A percentile compares a stretch with the other conserved stretches of the same genome.
These are phyloP conservation scores for Anaeromyces robustus DNA, from an alignment of 192 early-diverging fungal genomes.

Conservation along the genomic window DNA sequence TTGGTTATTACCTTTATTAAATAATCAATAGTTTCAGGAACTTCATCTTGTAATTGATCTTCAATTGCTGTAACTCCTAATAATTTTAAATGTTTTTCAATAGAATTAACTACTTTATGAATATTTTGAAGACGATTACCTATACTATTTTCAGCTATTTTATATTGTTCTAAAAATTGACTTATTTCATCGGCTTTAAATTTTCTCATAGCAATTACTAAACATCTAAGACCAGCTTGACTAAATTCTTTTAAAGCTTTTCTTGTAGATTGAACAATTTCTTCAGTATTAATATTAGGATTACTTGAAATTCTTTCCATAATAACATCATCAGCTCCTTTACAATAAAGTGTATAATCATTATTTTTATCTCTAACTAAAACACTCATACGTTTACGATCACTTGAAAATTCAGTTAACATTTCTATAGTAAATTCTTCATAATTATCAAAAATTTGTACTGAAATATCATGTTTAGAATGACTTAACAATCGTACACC, in stretches of 20 bases:
- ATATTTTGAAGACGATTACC: constrained; percentile 43
- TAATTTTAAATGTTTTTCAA: constrained; percentile 28
- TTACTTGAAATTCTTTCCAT: constrained; percentile 56
- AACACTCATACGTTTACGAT: constrained; percentile 90
- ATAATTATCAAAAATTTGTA: background rate
- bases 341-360: constrained; percentile 63
- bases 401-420: constrained; percentile 66
- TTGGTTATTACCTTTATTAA: constrained; percentile 12
- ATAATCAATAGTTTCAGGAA: constrained; percentile 46
- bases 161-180: background rate
- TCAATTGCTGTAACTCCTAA: constrained; percentile 43
- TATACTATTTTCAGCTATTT: background rate
- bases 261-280: constrained; percentile 46
- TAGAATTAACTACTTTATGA: constrained; percentile 16
- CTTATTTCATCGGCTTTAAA: background rate
- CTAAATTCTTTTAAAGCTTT: constrained; percentile 75
- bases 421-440: background rate
- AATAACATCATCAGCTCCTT: constrained; percentile 89
- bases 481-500: background rate
- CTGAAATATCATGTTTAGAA: background rate
- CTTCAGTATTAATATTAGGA: constrained; percentile 24
- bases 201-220: background rate
- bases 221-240: constrained; percentile 18
- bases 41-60: constrained; percentile 36
- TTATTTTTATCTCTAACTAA: constrained; percentile 58